Evolutionary conservation across 2,329 filamentous ascomycete genomes (phyloP).

Genomic region (Stemphylium lycopersici): DNA sequence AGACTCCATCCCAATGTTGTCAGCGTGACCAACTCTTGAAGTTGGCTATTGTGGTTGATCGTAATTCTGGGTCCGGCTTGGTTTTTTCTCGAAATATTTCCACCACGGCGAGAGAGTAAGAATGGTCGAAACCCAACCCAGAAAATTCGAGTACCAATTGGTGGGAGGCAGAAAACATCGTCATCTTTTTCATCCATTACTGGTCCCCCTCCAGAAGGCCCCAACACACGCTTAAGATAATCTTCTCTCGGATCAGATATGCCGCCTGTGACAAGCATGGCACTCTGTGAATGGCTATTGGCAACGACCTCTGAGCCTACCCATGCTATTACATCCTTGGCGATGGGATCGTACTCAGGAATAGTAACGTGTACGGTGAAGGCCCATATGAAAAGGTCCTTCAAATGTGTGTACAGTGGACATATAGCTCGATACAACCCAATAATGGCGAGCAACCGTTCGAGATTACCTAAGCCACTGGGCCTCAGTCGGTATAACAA

Average conservation of each 20-base stretch:
- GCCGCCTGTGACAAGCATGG: constrained; percentile 29
- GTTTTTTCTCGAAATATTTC: neutral
- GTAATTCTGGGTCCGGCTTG: neutral
- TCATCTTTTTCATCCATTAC: constrained; percentile 2
- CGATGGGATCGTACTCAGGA: constrained; percentile 31
- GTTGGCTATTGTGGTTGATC: constrained; percentile 16
- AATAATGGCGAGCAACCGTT: constrained; percentile 31
- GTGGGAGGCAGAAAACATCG: constrained; percentile 22
- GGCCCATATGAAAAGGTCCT: constrained; percentile 23
- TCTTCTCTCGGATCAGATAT: constrained; percentile 13
- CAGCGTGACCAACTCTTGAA: constrained; percentile 26
- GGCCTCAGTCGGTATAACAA: constrained; percentile 29
- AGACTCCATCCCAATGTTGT: constrained; percentile 38
- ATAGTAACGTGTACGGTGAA: constrained; percentile 32
- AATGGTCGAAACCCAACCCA: constrained; percentile 41
- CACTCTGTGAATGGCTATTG: constrained; percentile 27
- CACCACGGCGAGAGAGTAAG: constrained; percentile 28
- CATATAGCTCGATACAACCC: constrained; percentile 31
- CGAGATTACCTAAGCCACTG: constrained; percentile 20
- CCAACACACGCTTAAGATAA: constrained; percentile 5
- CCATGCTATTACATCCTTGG: constrained; percentile 35
- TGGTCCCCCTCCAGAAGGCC: neutral
- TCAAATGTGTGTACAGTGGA: constrained; percentile 25
- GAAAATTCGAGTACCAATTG: constrained; percentile 32
- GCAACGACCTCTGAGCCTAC: constrained; percentile 34